phyloP scores from a whole-genome alignment of 208 protist genomes.

The Leishmania mexicana region DNA sequence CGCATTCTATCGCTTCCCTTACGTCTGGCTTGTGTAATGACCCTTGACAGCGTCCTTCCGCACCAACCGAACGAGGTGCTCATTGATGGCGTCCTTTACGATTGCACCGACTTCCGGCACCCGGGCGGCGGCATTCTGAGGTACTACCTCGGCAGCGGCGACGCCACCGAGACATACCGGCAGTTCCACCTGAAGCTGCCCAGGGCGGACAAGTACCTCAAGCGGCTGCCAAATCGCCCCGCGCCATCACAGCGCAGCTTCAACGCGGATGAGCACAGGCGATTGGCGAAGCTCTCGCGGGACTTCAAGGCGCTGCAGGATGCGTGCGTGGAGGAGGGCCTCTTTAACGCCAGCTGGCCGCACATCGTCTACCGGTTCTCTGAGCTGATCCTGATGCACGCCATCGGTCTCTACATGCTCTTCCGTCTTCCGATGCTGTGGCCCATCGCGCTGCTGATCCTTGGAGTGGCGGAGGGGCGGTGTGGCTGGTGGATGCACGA shows the following conservation, averaged over 20 bases:
- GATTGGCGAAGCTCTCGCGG: constrained; percentile 47
- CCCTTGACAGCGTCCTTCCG: constrained; percentile 1
- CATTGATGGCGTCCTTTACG: constrained; percentile 71
- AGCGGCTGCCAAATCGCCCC: constrained; percentile 49
- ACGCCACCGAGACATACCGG: constrained; percentile 68
- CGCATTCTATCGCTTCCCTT: neutral
- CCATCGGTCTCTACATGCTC: constrained; percentile 53
- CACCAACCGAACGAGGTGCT: constrained; percentile 61
- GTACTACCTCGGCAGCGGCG: constrained; percentile 58
- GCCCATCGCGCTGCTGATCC: constrained; percentile 44
- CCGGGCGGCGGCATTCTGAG: constrained; percentile 70
- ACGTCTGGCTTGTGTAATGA: constrained; percentile 6
- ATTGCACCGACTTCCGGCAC: constrained; percentile 64
- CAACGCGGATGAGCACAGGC: constrained; percentile 42
- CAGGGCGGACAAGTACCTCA: constrained; percentile 51
- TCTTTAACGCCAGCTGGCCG: constrained; percentile 53
- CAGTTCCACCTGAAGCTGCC: constrained; percentile 71
- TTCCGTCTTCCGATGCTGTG: constrained; percentile 43
- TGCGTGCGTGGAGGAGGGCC: constrained; percentile 52
- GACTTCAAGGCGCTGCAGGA: constrained; percentile 60
- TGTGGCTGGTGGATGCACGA: constrained; percentile 87
- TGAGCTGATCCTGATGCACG: constrained; percentile 63
- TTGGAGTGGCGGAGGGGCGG: constrained; percentile 77
- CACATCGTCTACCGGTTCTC: constrained; percentile 67
- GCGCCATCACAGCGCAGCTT: constrained; percentile 26